These are phyloP conservation scores for Mycena kentingensis DNA, from an alignment of 768 basidiomycete species.

Conservation along the genomic window DNA sequence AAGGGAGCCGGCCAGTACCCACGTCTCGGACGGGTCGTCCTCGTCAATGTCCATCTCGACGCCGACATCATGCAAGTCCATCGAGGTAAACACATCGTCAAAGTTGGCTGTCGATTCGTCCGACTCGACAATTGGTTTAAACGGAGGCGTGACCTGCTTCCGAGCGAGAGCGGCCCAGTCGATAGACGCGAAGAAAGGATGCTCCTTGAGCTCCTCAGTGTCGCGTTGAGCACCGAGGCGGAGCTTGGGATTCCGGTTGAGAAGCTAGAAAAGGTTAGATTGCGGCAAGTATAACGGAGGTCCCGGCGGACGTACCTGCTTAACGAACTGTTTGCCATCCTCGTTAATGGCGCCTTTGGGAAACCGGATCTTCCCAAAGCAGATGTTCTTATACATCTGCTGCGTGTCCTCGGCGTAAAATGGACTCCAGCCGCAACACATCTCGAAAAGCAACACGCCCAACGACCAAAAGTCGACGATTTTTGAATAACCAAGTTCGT, in stretches of 20 bases:
- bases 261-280: constrained; percentile 57
- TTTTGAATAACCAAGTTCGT: constrained; percentile 98
- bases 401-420: constrained; percentile 99
- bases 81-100: constrained; percentile 94
- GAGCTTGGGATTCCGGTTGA: constrained; percentile 98
- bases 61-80: constrained; percentile 79
- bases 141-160: constrained; percentile 94
- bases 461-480: constrained; percentile 98
- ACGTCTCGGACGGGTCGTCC: constrained; percentile 72
- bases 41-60: constrained; percentile 54
- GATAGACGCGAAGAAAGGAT: constrained; percentile 88
- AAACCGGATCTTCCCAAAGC: constrained; percentile 98
- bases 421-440: constrained; percentile 99
- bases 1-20: constrained; percentile 43
- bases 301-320: constrained; percentile 71
- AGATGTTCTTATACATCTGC: constrained; percentile 99
- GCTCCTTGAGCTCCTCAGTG: constrained; percentile 92
- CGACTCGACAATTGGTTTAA: constrained; percentile 96
- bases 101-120: constrained; percentile 99
- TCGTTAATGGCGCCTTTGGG: constrained; percentile 96
- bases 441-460: constrained; percentile 95
- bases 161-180: constrained; percentile 88
- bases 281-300: constrained; percentile 12
- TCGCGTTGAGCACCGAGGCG: constrained; percentile 91
- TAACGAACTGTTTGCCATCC: constrained; percentile 98